These are phyloP conservation scores for Macrocybe gigantea DNA, from an alignment of 768 basidiomycete genomes.

Conservation along the genomic window DNA sequence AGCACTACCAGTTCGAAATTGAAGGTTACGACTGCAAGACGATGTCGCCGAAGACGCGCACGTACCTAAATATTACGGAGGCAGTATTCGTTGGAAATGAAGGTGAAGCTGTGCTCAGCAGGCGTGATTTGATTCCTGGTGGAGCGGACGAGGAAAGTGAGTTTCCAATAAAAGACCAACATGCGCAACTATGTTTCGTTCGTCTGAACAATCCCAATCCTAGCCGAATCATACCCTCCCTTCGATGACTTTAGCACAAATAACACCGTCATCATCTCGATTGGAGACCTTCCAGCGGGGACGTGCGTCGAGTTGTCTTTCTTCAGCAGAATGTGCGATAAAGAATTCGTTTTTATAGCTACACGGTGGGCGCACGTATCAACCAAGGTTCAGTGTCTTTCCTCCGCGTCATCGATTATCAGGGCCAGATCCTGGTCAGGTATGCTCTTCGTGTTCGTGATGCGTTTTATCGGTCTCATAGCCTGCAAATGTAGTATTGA, in stretches of 20 bases:
- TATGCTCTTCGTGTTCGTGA: not conserved
- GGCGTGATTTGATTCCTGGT: slow-evolving; percentile 7
- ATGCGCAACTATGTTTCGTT: not conserved
- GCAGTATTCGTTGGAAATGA: too few relatives aligned
- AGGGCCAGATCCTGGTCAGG: slow-evolving; percentile 8
- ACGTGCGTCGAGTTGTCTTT: slow-evolving; percentile 1
- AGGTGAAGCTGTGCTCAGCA: not conserved
- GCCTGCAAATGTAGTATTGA: not conserved
- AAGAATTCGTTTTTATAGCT: not conserved
- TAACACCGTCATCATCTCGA: slow-evolving; percentile 7
- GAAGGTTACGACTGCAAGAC: slow-evolving; percentile 6
- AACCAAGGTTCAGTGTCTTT: slow-evolving; percentile 7
- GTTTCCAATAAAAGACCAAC: not conserved
- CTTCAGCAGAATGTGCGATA: too few relatives aligned
- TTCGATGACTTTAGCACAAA: slow-evolving; percentile 6
- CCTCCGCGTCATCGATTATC: slow-evolving; percentile 8
- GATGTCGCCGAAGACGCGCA: not conserved
- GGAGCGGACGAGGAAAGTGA: slow-evolving; percentile 4
- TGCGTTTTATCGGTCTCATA: not conserved
- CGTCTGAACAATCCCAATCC: not conserved
- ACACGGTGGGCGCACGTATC: slow-evolving; percentile 7
- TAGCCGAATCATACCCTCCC: slow-evolving; percentile 10
- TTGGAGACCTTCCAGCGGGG: slow-evolving; percentile 9
- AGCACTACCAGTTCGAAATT: slow-evolving; percentile 7
- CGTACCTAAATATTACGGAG: not conserved